These are phyloP conservation scores for Tricladium varicosporioides DNA, from an alignment of 2,329 filamentous ascomycete species.

Conservation along the genomic window DNA sequence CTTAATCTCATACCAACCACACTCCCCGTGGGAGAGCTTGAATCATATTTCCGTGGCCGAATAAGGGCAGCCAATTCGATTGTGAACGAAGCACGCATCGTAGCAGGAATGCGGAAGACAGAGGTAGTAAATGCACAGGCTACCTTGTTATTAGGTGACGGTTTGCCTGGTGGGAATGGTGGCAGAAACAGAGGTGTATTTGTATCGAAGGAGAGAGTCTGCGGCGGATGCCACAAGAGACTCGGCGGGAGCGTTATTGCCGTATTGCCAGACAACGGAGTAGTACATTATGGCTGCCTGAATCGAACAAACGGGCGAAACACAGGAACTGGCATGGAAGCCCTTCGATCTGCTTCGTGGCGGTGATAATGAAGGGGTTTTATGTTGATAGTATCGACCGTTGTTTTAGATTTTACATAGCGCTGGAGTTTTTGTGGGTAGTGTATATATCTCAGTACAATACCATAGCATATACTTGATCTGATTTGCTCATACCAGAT, in stretches of 20 bases:
- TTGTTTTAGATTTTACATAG: constrained; percentile 24
- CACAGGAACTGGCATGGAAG: constrained; percentile 17
- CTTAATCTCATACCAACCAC: constrained; percentile 80
- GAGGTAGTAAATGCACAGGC: constrained; percentile 77
- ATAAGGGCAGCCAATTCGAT: constrained; percentile 83
- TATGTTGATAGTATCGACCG: constrained; percentile 4
- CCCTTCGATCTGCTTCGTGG: constrained; percentile 24
- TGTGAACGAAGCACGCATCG: constrained; percentile 76
- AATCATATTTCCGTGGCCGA: constrained; percentile 87
- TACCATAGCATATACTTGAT: constrained; percentile 5
- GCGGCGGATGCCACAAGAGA: constrained; percentile 89
- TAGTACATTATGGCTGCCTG: constrained; percentile 80
- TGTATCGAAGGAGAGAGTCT: constrained; percentile 84
- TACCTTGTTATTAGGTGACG: constrained; percentile 70
- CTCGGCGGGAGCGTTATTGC: constrained; percentile 88
- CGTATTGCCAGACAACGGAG: constrained; percentile 78
- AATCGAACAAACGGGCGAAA: constrained; percentile 43
- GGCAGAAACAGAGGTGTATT: constrained; percentile 69
- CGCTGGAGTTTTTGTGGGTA: constrained; percentile 14
- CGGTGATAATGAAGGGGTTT: constrained; percentile 8
- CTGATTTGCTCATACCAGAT: neutral
- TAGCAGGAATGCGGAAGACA: constrained; percentile 73
- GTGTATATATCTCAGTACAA: constrained; percentile 13
- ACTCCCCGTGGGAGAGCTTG: constrained; percentile 75
- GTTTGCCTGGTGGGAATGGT: constrained; percentile 48